Percentiles rank a stretch among this genome's conserved stretches.
phyloP scores from a whole-genome alignment of 257 asterid species.

The Nicotiana benthamiana region DNA sequence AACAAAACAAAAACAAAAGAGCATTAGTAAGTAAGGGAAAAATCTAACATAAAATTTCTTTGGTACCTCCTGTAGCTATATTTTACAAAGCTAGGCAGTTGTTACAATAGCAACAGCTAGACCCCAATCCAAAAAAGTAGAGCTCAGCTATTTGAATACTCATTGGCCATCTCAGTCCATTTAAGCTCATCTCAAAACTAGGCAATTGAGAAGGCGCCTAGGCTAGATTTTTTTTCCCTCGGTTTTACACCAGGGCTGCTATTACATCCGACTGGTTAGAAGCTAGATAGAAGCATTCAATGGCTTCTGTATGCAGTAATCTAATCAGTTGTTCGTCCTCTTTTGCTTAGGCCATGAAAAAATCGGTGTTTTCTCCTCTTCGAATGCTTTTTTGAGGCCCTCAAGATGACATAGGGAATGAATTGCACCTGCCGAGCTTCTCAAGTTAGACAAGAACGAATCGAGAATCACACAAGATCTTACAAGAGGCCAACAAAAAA shows the following conservation, averaged over 20 bases:
- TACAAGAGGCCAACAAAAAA: background rate
- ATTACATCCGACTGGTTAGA: background rate
- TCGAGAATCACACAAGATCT: background rate
- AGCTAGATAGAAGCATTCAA: background rate
- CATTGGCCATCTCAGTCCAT: background rate
- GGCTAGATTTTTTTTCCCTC: background rate
- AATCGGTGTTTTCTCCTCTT: slow-evolving; percentile 69
- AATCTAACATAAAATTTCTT: background rate
- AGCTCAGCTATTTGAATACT: background rate
- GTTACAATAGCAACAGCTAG: background rate
- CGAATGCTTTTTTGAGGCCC: slow-evolving; percentile 50
- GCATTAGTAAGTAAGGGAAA: too few species aligned
- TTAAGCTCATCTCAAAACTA: background rate
- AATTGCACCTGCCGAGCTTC: slow-evolving; percentile 59
- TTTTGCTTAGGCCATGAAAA: slow-evolving; percentile 62
- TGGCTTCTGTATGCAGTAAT: background rate
- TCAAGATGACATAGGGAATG: slow-evolving; percentile 51
- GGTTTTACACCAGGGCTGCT: background rate
- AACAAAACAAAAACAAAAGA: too few species aligned
- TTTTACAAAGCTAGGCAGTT: background rate
- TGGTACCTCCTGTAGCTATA: background rate
- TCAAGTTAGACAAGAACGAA: background rate
- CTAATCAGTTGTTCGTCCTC: slow-evolving; percentile 15
- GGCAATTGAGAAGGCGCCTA: background rate
- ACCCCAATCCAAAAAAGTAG: background rate